These are phyloP conservation scores for Penicillium taxi DNA, from an alignment of 495 filamentous ascomycete genomes.

Conservation along the genomic window DNA sequence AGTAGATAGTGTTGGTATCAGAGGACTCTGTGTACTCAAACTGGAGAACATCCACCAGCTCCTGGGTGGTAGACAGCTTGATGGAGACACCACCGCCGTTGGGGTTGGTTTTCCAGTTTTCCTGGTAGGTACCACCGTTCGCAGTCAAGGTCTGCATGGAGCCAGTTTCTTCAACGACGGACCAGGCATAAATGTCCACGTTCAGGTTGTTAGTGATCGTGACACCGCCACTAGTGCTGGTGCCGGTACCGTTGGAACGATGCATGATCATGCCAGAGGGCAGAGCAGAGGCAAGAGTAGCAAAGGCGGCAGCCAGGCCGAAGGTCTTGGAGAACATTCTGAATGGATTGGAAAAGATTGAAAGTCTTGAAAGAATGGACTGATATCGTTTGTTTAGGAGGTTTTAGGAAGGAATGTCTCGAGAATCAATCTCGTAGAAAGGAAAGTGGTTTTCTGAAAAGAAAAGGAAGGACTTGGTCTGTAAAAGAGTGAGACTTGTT, in stretches of 20 bases:
- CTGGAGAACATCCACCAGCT: constrained; percentile 33
- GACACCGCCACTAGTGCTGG: constrained; percentile 24
- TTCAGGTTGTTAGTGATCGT: constrained; percentile 34
- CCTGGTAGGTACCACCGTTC: constrained; percentile 26
- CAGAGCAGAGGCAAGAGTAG: constrained; percentile 32
- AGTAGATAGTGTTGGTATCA: constrained; percentile 34
- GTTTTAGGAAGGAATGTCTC: constrained; percentile 19
- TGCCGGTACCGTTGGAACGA: constrained; percentile 16
- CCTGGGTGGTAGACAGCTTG: constrained; percentile 29
- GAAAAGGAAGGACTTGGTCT: constrained; percentile 8
- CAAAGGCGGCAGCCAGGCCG: constrained; percentile 30
- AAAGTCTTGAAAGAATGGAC: constrained; percentile 12
- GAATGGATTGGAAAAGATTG: constrained; percentile 14
- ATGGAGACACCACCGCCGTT: constrained; percentile 39
- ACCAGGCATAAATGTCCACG: constrained; percentile 35
- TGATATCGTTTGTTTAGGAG: constrained; percentile 7
- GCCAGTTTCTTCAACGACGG: constrained; percentile 22
- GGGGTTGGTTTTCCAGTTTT: constrained; percentile 32
- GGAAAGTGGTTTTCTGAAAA: constrained; percentile 7
- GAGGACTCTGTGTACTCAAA: constrained; percentile 37
- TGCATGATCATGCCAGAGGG: constrained; percentile 23
- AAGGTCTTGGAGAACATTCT: constrained; percentile 42
- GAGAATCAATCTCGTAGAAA: constrained; percentile 24
- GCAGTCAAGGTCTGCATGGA: constrained; percentile 25
- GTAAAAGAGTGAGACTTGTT: constrained; percentile 13